Conservation (phyloP, 345 rosid species). For the Xanthoceras sorbifolium region DNA sequence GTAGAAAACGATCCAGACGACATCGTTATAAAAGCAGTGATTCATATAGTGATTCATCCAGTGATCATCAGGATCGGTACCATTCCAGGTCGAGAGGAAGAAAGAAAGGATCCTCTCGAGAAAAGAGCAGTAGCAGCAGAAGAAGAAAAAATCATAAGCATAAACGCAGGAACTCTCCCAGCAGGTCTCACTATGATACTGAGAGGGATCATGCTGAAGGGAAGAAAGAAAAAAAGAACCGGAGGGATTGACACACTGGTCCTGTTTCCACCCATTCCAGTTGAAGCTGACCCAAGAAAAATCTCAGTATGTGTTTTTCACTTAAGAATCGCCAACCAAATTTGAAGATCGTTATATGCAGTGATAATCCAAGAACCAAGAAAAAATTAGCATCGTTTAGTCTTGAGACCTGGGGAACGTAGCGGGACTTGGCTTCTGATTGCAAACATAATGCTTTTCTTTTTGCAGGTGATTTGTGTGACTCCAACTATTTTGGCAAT, state of each 20-base stretch:
- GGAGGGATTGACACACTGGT: slow-evolving; percentile 35
- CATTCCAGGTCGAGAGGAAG: slow-evolving; percentile 61
- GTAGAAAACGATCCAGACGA: slow-evolving; percentile 46
- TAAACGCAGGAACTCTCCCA: slow-evolving; percentile 43
- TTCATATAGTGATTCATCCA: slow-evolving; percentile 57
- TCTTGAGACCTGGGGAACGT: not conserved
- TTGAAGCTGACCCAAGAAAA: too few relatives aligned
- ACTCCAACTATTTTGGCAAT: too few relatives aligned
- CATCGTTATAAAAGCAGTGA: slow-evolving; percentile 48
- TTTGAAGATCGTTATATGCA: not conserved
- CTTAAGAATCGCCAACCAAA: not conserved
- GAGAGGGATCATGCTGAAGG: slow-evolving; percentile 39
- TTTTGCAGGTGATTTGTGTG: too few relatives aligned
- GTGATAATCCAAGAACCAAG: not conserved
- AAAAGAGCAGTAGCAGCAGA: slow-evolving; percentile 60
- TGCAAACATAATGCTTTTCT: too few relatives aligned
- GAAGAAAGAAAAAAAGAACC: slow-evolving; percentile 48
- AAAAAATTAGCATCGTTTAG: not conserved
- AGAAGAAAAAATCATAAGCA: slow-evolving; percentile 55
- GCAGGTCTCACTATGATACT: slow-evolving; percentile 38
- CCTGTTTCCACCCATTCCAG: not conserved
- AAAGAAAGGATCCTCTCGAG: slow-evolving; percentile 51
- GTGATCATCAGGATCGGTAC: slow-evolving; percentile 43
- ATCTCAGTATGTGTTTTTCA: not conserved
- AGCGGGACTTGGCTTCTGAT: too few relatives aligned